Conservation (phyloP, 2,329 filamentous ascomycete genomes). For the Cercospora sesami region DNA sequence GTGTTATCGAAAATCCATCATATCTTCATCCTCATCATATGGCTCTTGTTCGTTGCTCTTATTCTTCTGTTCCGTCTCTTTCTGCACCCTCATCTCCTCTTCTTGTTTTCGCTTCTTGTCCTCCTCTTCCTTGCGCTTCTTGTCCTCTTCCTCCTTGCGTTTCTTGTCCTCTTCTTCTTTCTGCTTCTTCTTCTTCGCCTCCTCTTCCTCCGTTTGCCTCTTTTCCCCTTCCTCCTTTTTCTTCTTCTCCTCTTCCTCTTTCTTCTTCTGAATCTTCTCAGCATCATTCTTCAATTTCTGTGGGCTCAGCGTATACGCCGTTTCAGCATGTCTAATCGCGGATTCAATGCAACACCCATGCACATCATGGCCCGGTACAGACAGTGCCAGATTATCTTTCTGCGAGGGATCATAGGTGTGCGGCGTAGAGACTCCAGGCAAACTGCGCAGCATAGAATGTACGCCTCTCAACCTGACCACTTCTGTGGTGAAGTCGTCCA, state of each 20-base stretch:
- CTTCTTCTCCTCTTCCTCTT: background rate
- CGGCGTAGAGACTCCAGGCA: background rate
- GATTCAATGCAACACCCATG: background rate
- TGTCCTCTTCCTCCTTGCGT: background rate
- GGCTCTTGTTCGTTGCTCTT: background rate
- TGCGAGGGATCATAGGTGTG: background rate
- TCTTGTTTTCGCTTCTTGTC: background rate
- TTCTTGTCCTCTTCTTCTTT: background rate
- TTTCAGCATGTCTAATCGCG: background rate
- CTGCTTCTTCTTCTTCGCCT: too few relatives aligned
- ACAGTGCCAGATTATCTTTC: background rate
- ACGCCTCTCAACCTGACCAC: background rate
- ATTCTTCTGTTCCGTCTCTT: background rate
- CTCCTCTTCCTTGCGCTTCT: background rate
- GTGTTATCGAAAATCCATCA: too few relatives aligned
- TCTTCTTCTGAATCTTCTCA: background rate
- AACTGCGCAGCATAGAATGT: background rate
- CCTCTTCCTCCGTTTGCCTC: background rate
- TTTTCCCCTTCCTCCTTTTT: background rate
- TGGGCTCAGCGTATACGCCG: background rate
- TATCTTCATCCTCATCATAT: background rate
- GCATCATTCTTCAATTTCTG: background rate
- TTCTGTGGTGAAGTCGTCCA: constrained; percentile 2
- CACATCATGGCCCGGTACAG: background rate
- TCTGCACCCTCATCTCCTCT: background rate